These are phyloP conservation scores for Xylaria bambusicola DNA, from an alignment of 495 filamentous ascomycete species.

Conservation along the genomic window DNA sequence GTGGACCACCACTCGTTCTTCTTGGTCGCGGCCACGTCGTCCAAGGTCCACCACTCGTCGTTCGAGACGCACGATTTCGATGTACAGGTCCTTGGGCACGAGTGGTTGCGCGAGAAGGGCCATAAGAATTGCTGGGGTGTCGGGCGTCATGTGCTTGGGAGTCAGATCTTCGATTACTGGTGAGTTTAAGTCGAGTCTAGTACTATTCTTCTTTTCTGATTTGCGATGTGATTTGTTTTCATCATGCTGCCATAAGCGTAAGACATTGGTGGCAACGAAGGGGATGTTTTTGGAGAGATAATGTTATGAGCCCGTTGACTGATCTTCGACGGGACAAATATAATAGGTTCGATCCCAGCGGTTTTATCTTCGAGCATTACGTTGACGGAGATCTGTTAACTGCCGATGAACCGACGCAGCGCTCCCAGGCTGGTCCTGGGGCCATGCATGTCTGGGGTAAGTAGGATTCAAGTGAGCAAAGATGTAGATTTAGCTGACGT, in stretches of 20 bases:
- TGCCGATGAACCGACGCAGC: constrained; percentile 55
- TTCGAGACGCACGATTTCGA: constrained; percentile 81
- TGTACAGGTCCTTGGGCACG: constrained; percentile 70
- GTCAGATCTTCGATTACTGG: constrained; percentile 74
- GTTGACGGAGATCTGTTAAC: constrained; percentile 72
- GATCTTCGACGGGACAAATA: too few species aligned
- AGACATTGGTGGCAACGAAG: not conserved
- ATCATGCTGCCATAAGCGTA: too few species aligned
- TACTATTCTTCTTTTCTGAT: not conserved
- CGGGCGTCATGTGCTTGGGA: constrained; percentile 67
- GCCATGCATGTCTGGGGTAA: constrained; percentile 55
- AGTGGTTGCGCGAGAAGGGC: constrained; percentile 64
- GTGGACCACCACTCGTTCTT: constrained; percentile 79
- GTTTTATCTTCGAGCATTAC: constrained; percentile 65
- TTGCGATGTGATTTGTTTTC: too few species aligned
- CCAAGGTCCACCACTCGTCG: constrained; percentile 69
- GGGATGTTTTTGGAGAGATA: too few species aligned
- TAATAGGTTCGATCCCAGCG: constrained; percentile 59
- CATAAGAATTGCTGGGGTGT: constrained; percentile 74
- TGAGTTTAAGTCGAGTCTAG: constrained; percentile 27
- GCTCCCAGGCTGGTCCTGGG: constrained; percentile 42
- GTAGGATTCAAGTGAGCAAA: constrained; percentile 12
- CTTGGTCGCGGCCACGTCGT: constrained; percentile 56
- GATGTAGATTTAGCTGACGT: not conserved
- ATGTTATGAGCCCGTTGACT: too few species aligned